Evolutionary conservation across 225 moss, liverwort and hornwort species (phyloP).

Genomic region (Climacium dendroides): DNA sequence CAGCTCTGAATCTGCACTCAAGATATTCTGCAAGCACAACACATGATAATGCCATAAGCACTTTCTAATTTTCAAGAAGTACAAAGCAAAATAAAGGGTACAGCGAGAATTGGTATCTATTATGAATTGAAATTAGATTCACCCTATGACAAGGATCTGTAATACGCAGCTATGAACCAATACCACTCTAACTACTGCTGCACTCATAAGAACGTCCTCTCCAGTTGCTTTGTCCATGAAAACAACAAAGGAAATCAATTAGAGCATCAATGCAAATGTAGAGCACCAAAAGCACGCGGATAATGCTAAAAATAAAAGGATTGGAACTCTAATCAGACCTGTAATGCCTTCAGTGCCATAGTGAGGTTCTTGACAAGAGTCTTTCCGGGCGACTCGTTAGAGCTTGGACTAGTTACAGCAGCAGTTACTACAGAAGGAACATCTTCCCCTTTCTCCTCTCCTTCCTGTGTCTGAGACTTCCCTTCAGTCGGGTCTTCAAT

Average conservation of each 20-base stretch:
- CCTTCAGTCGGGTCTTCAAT: neutral
- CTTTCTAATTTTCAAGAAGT: neutral
- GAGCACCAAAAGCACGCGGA: neutral
- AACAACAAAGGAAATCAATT: neutral
- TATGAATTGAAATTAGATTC: neutral
- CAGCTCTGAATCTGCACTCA: conserved; percentile 59
- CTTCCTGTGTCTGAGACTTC: neutral
- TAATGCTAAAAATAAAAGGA: neutral
- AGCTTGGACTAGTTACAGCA: neutral
- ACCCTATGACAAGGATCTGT: neutral
- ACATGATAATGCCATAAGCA: neutral
- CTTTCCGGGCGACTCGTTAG: conserved; percentile 30
- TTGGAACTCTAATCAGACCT: conserved; percentile 20
- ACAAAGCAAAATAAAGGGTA: neutral
- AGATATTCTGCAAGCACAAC: conserved; percentile 60
- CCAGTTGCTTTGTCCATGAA: neutral
- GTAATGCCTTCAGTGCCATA: conserved; percentile 67
- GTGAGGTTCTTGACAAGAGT: conserved; percentile 65
- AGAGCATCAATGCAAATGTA: neutral
- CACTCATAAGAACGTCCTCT: neutral
- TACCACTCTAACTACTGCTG: neutral
- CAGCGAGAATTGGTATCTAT: neutral
- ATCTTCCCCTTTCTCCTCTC: neutral
- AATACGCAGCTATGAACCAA: neutral
- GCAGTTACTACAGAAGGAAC: neutral